Percentiles rank a stretch among this genome's conserved stretches.
phyloP scores from a whole-genome alignment of 2,329 filamentous ascomycete species.

The Alternaria novae-zelandiae region DNA sequence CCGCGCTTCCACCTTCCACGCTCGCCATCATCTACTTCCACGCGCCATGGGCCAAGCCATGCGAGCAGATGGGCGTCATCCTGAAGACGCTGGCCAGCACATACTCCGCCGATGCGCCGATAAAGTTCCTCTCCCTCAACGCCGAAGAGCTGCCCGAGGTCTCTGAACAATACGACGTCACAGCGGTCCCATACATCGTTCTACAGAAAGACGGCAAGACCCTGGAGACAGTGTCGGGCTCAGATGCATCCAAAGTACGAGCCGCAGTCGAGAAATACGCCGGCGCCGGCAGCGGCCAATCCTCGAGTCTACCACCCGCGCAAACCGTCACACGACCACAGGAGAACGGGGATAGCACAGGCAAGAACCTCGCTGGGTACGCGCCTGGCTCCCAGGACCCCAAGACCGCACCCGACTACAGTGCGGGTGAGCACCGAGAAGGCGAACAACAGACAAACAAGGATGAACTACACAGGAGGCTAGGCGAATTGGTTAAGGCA shows the following conservation, averaged over 20 bases:
- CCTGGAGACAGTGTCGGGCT: constrained; percentile 86
- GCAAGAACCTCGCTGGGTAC: constrained; percentile 54
- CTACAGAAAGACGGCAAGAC: constrained; percentile 77
- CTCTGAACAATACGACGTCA: constrained; percentile 91
- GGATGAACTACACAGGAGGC: constrained; percentile 82
- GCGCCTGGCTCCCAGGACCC: constrained; percentile 53
- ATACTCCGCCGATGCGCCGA: constrained; percentile 74
- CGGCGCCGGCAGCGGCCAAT: constrained; percentile 53
- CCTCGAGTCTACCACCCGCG: constrained; percentile 49
- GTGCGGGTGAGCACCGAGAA: constrained; percentile 40
- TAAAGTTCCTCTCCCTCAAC: constrained; percentile 88
- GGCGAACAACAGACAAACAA: constrained; percentile 60
- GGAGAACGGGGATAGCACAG: constrained; percentile 44
- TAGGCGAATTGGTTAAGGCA: constrained; percentile 87
- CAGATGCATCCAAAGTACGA: constrained; percentile 84
- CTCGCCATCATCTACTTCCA: constrained; percentile 92
- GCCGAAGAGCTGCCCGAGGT: constrained; percentile 93
- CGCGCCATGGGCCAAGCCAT: constrained; percentile 94
- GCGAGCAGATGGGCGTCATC: constrained; percentile 90
- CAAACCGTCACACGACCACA: constrained; percentile 54
- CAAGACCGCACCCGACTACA: constrained; percentile 56
- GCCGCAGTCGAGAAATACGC: constrained; percentile 85
- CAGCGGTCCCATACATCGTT: constrained; percentile 90
- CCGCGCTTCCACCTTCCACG: constrained; percentile 71
- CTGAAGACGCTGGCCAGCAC: constrained; percentile 84